Evolutionary conservation across 305 asterid genomes (phyloP).

Genomic region (Withania somnifera): DNA sequence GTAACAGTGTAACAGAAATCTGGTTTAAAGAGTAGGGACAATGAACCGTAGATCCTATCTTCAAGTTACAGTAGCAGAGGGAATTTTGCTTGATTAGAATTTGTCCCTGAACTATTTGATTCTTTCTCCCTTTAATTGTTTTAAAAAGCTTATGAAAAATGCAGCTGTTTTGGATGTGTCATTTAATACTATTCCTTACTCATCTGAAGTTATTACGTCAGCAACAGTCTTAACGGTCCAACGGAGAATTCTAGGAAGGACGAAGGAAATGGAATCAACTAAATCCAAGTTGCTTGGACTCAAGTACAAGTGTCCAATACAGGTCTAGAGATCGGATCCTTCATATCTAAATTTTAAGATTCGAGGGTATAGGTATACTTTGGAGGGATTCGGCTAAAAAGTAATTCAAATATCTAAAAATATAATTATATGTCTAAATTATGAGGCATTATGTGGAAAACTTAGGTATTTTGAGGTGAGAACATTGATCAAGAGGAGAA

Average conservation of each 20-base stretch:
- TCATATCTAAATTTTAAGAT: no score
- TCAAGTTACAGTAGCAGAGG: neutral
- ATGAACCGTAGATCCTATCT: neutral
- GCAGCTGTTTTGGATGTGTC: neutral
- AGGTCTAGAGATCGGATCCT: no score
- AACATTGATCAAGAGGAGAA: no score
- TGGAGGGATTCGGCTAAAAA: no score
- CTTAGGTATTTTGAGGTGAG: no score
- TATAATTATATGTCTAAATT: no score
- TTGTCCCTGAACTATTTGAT: neutral
- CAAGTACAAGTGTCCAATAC: no score
- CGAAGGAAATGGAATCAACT: neutral
- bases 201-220: neutral
- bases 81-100: neutral
- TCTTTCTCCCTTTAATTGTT: neutral
- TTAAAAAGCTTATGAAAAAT: neutral
- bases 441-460: no score
- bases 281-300: no score
- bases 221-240: neutral
- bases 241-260: neutral
- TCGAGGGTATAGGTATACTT: no score
- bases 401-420: no score
- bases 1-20: neutral
- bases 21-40: neutral
- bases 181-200: neutral